Evolutionary conservation across 352 stramenopile genomes (phyloP), one percentile per base, ranked within the genome.

Genomic region (Globisporangium canariense): DNA sequence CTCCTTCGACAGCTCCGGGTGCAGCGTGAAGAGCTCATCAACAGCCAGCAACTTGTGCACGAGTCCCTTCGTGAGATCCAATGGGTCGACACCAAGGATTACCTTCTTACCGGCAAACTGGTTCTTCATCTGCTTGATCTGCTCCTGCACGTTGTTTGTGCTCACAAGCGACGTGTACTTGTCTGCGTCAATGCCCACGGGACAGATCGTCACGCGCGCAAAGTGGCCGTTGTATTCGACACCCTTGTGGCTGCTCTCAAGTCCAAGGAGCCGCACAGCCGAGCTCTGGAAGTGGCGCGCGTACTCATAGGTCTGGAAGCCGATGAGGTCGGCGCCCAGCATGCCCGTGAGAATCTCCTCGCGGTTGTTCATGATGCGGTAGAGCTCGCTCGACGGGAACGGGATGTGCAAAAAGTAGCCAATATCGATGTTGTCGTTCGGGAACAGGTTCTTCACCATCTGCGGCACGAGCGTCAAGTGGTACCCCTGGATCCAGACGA

Each of bases 401-500:
- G 90, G 90, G 38, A 93, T 93, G 76, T 97, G 90, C 75, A 97
- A 81, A 67, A 97, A 97, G 66, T 81, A 96, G 0, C 86, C 90
- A 34, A 97, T 71, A 47, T 84, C 78, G 16, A 93, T 79, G 60
- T 94, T 85, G 70, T 98, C 88, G 68, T 98, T 98, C 38, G 87
- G 85, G 62, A 94, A 90, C n/a, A 94, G 64, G 51, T 83, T 89
- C 63, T 91, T 83, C 41, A 97, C 76, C 85, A 96, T 94, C 73
- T 94, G 82, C 34, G 90, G 90, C 28, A 97, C 81, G 22, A 95
- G 72, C 67, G 91, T 91, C 58, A 97, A 69, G 69, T 97, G 90
- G 62, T 97, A 97, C 52, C 91, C 90, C 43, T 97, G 90, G 25
- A 97, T 85, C 89, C 90, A 97, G 14, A 97, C 76, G 59, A 95